A percentile compares a stretch with the other conserved stretches of the same genome.
Evolutionary conservation across 2,329 filamentous ascomycete species (phyloP).

Genomic region (Harringtonia aguacate): DNA sequence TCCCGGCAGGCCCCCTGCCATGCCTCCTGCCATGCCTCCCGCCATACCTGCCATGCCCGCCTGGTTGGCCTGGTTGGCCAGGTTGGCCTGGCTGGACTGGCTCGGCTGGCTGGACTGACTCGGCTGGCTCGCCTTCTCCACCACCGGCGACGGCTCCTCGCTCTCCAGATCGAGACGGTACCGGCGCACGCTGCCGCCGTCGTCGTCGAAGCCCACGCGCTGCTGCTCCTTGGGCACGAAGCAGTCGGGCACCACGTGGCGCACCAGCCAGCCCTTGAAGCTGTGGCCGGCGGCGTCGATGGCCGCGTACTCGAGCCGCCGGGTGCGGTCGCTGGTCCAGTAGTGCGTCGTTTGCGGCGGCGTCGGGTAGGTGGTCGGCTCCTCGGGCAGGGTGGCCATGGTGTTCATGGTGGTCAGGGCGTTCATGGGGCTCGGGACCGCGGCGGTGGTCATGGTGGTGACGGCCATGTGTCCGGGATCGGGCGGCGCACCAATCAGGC

Average conservation of each 20-base stretch:
- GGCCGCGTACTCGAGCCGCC: conserved; percentile 53
- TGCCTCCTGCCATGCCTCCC: not conserved
- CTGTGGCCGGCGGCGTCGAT: conserved; percentile 53
- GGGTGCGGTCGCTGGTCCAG: conserved; percentile 54
- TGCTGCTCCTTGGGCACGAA: conserved; percentile 40
- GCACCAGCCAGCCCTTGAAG: conserved; percentile 48
- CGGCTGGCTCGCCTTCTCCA: conserved; percentile 10
- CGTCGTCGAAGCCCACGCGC: conserved; percentile 48
- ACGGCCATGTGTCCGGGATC: conserved; percentile 6
- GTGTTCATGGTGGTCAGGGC: not conserved
- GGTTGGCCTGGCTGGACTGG: no score
- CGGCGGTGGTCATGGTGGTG: not conserved
- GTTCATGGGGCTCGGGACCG: not conserved
- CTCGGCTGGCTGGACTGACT: no score
- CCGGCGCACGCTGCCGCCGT: conserved; percentile 50
- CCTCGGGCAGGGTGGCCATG: not conserved
- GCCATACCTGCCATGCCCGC: no score
- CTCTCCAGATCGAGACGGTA: conserved; percentile 49
- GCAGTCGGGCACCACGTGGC: conserved; percentile 49
- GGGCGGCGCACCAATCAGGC: conserved; percentile 1
- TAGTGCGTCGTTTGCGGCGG: conserved; percentile 53
- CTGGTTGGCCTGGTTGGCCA: no score
- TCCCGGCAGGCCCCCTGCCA: no score
- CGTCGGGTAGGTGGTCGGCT: conserved; percentile 22
- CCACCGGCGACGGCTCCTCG: conserved; percentile 26